phyloP scores from a whole-genome alignment of 2,329 filamentous ascomycete species.

The Aspergillus fructus region DNA sequence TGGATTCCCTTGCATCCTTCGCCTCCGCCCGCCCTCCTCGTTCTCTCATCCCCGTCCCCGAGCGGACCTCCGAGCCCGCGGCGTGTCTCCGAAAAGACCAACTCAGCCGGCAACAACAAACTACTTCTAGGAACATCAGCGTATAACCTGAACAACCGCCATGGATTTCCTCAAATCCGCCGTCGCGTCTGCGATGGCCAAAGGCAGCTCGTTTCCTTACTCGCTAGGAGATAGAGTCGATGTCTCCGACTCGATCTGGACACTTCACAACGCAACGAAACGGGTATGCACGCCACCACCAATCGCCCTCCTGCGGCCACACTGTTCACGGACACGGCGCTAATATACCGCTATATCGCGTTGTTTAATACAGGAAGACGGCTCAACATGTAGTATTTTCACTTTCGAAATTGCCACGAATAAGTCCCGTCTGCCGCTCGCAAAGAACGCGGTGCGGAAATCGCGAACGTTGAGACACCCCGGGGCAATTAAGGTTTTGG shows the following conservation, averaged over 20 bases:
- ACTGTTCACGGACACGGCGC: neutral
- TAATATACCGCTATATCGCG: slow-evolving; percentile 9
- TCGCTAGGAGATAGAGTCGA: slow-evolving; percentile 91
- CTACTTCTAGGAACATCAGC: slow-evolving; percentile 4
- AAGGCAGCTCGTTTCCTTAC: slow-evolving; percentile 90
- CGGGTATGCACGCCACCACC: slow-evolving; percentile 57
- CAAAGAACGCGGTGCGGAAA: slow-evolving; percentile 92
- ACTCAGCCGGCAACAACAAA: slow-evolving; percentile 6
- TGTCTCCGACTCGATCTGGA: slow-evolving; percentile 91
- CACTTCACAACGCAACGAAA: slow-evolving; percentile 90
- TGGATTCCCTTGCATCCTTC: neutral
- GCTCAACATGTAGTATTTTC: slow-evolving; percentile 93
- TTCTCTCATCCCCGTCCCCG: neutral
- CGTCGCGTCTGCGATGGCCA: slow-evolving; percentile 92
- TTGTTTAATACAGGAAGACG: slow-evolving; percentile 68
- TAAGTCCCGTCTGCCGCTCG: slow-evolving; percentile 77
- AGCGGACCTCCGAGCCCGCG: neutral
- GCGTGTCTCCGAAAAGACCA: slow-evolving; percentile 6
- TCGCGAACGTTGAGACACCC: slow-evolving; percentile 90
- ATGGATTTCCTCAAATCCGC: slow-evolving; percentile 99
- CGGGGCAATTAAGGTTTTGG: slow-evolving; percentile 88
- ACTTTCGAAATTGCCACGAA: slow-evolving; percentile 86
- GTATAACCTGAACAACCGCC: slow-evolving; percentile 9
- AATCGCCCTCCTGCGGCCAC: neutral
- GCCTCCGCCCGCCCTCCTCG: neutral